Evolutionary conservation across 2,329 filamentous ascomycete genomes (phyloP).

Genomic region (Aspergillus vadensis): DNA sequence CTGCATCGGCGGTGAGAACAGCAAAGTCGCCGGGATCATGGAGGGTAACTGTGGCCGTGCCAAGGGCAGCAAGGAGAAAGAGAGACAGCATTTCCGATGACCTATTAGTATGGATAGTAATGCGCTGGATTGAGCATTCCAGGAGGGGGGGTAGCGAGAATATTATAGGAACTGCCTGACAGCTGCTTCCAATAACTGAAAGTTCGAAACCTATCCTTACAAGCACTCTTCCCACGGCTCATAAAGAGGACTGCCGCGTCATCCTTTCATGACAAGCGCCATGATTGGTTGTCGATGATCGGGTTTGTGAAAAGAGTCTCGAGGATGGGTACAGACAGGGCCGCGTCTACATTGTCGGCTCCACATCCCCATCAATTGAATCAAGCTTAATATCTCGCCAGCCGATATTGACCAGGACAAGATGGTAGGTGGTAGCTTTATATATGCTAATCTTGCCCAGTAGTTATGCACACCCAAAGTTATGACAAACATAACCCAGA

Average conservation of each 20-base stretch:
- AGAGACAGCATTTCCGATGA: not conserved
- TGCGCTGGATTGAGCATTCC: too few relatives aligned
- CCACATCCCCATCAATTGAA: not conserved
- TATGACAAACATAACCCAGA: too few relatives aligned
- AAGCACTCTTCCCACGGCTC: not conserved
- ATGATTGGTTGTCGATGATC: not conserved
- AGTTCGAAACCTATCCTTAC: rapidly evolving
- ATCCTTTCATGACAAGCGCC: not conserved
- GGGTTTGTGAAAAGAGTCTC: not conserved
- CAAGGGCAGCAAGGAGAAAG: not conserved
- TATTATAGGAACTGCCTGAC: too few relatives aligned
- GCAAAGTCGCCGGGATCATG: not conserved
- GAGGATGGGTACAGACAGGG: not conserved
- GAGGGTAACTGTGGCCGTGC: not conserved
- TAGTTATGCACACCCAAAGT: too few relatives aligned
- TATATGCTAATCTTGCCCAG: not conserved
- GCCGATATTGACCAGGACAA: not conserved
- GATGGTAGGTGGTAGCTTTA: too few relatives aligned
- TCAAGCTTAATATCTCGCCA: not conserved
- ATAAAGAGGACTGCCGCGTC: not conserved
- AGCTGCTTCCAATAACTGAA: too few relatives aligned
- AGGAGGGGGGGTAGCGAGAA: too few relatives aligned
- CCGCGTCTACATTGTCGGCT: not conserved
- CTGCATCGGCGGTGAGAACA: not conserved
- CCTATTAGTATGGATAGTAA: not conserved